Evolutionary conservation across 2,329 filamentous ascomycete species (phyloP), one percentile per base, ranked within the genome.

Genomic region (Fusarium hostae): DNA sequence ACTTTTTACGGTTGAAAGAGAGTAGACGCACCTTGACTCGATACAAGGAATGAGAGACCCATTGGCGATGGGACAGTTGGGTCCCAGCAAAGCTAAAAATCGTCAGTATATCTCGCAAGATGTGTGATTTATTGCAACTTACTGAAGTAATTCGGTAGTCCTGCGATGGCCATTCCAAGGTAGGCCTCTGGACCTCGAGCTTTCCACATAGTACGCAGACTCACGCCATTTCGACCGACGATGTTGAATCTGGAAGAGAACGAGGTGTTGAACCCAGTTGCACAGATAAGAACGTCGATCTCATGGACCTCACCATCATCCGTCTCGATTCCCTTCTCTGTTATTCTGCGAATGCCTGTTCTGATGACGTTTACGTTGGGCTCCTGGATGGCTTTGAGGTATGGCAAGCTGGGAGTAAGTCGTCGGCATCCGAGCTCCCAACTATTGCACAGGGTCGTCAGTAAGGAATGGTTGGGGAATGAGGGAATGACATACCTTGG

Each of bases 201-300:
- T n/a, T 61, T 55, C 57, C 63, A 62, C 51, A 45, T 57, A 0
- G 9, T 22, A 3, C 37, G 28, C 9, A 66, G 26, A 16, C 40
- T 66, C 5, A 20, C 15, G 5, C 59, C 58, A n/a, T 48, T 26
- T 2, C 20, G 28, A 4, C 63, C 63, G 6, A 62, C 6, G 16
- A 58, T 62, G 8, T 28, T 32, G 22, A 62, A 66, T 28, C 50
- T 18, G 3, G 58, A 50, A 13, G 50, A 61, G 30, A 62, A 66
- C 0, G 50, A 50, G 3, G 50, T 62, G 9, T 62, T 55, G 37
- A 66, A 66, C 0, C 62, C 57, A 22, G 62, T 65, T 1, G 62
- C 62, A 5, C 48, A 65, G 1, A 61, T 50, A 40, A 66, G 32
- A 8, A 56, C 45, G 3, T 66, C 37, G 1, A 51, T 12, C 3